Evolutionary conservation across 306 rosid species (phyloP).

Genomic region (Styphnolobium japonicum): DNA sequence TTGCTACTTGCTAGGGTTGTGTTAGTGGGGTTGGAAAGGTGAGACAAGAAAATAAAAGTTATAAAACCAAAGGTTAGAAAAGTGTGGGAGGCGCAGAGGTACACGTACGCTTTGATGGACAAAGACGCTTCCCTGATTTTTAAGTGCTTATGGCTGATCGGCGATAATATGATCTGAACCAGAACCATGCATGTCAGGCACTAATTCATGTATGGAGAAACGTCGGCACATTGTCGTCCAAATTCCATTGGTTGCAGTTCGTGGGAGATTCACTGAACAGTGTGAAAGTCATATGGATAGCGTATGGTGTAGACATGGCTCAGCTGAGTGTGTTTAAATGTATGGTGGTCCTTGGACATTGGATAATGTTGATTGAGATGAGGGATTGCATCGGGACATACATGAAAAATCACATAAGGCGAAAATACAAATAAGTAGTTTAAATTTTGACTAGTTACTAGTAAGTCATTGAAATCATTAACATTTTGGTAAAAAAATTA

Average conservation of each 20-base stretch:
- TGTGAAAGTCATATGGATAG: background rate
- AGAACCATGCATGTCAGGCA: background rate
- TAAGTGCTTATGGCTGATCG: background rate
- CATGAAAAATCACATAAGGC: background rate
- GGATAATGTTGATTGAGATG: background rate
- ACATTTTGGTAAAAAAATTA: too few species aligned
- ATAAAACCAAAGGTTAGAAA: background rate
- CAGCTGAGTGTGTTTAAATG: background rate
- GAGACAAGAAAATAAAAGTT: background rate
- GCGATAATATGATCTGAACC: background rate
- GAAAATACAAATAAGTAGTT: background rate
- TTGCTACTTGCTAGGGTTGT: background rate
- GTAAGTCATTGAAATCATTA: too few species aligned
- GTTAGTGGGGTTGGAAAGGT: background rate
- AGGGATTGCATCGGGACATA: background rate
- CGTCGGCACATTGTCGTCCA: background rate
- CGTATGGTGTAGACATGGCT: conserved; percentile 5
- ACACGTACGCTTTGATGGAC: too few species aligned
- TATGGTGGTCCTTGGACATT: background rate
- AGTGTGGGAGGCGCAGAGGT: too few species aligned
- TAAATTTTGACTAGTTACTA: too few species aligned
- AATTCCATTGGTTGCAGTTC: background rate
- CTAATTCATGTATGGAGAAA: background rate
- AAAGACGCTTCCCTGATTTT: too few species aligned
- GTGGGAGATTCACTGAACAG: background rate